Evolutionary conservation across 1,284 basidiomycete species (phyloP), one percentile per base, ranked within the genome.

Genomic region (Trametes hirsuta): DNA sequence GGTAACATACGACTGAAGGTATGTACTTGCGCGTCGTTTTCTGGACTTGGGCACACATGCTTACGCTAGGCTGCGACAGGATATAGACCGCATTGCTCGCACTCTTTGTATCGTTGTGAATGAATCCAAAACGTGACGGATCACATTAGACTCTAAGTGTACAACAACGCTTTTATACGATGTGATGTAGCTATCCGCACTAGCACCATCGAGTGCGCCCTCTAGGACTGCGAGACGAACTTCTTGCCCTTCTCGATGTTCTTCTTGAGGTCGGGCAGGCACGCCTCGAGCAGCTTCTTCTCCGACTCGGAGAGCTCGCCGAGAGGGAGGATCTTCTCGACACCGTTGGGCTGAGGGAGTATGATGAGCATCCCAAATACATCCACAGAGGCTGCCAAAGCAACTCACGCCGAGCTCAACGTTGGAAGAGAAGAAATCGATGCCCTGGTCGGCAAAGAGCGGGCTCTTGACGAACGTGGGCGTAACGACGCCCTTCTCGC

Each of bases 201-300:
- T 47, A 46, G 50, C 21, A 47, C 22, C 22, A 25, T 48, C 45
- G 35, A 35, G 21, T 10, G 24, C 15, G 30, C 25, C 54, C n/a
- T 62, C 58, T 66, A 68, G 41, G 66, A 65, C 61, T 68, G 64
- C 51, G 71, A 69, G 71, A 88, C 90, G 71, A 97, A 95, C 61
- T 86, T 82, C 77, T 85, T 88, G 78, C 94, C 95, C 88, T 95
- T 97, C 78, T 93, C 88, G 72, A 98, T 96, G 88, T 97, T 97
- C 87, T 94, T 95, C 86, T 93, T 92, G 72, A 97, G 85, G 74
- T 96, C 94, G 65, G 94, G 94, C 73, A 97, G 76, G 82, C 91
- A 94, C 51, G 90, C 94, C 47, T 88, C 91, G 71, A 97, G 80
- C 63, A 97, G 85, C 76, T 90, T 87, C 84, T 96, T 76, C 81